Percentiles rank a stretch among this genome's conserved stretches.
Evolutionary conservation across 176 grass and related monocot genomes (phyloP).

Genomic region (Thinopyrum elongatum): DNA sequence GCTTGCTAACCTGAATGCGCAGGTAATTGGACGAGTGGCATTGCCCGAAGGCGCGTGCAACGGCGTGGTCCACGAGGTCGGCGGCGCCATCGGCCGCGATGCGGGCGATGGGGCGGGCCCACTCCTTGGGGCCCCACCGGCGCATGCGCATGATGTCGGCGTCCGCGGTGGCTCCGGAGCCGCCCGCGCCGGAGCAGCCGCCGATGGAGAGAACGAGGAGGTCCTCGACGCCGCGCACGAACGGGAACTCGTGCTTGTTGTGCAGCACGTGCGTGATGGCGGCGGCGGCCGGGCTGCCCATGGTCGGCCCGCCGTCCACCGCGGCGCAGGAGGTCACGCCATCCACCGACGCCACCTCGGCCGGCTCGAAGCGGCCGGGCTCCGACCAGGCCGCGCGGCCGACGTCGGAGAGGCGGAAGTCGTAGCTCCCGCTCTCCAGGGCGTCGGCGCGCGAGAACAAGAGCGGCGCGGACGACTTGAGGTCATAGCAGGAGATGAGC

Average conservation of each 20-base stretch:
- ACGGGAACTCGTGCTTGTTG: slow-evolving; percentile 98
- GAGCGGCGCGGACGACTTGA: slow-evolving; percentile 68
- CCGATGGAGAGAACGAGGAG: slow-evolving; percentile 93
- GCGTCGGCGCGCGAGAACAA: slow-evolving; percentile 95
- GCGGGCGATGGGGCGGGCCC: slow-evolving; percentile 81
- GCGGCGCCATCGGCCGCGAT: slow-evolving; percentile 90
- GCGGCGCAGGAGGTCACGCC: slow-evolving; percentile 61
- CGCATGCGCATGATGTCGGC: slow-evolving; percentile 46
- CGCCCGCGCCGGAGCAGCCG: slow-evolving; percentile 46
- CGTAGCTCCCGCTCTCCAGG: slow-evolving; percentile 81
- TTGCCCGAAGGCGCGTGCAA: slow-evolving; percentile 91
- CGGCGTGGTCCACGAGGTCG: slow-evolving; percentile 96
- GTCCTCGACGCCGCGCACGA: slow-evolving; percentile 98
- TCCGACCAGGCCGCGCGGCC: slow-evolving; percentile 90
- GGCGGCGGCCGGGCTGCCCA: slow-evolving; percentile 81
- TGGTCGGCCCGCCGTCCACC: slow-evolving; percentile 72
- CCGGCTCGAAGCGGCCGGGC: slow-evolving; percentile 77
- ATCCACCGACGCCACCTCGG: slow-evolving; percentile 76
- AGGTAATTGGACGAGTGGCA: slow-evolving; percentile 84
- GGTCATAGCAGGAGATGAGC: slow-evolving; percentile 91
- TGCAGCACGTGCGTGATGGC: slow-evolving; percentile 98
- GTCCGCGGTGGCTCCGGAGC: slow-evolving; percentile 5
- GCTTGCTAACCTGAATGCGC: slow-evolving; percentile 74
- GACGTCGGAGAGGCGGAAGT: slow-evolving; percentile 95
- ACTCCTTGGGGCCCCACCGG: slow-evolving; percentile 82